Evolutionary conservation across 257 asterid genomes (phyloP), one percentile per base, ranked within the genome.

Genomic region (Solanum ahanhuiri): DNA sequence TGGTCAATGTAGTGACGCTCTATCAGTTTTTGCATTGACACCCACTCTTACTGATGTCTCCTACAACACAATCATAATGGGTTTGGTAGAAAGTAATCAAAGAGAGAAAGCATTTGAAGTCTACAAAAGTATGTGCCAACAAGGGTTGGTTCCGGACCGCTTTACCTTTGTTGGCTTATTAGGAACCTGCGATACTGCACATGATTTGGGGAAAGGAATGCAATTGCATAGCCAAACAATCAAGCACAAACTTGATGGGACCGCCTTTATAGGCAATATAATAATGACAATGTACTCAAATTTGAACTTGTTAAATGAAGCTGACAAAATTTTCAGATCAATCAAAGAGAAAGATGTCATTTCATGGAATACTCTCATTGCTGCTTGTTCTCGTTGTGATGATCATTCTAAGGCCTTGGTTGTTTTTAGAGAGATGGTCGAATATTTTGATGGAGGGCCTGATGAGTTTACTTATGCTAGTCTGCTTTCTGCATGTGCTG

Each of bases 111-210:
- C 94, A 71, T 81, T 93, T 90, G 93, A 92, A 83, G 31, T 95
- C 86, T 94, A 91, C 69, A 91, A 45, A 88, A 51, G 76, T 84
- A 90, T 94, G 92, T 85, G 90, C 84, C 86, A 25, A 54, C 88
- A 71, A 12, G 96, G 95, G 73, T 77, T 93, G 64, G 81, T 92
- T 86, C 98, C 98, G 4, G 98, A 95, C 88, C 87, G 93, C 67
- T 94, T 95, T 89, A 93, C 97, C 67, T 94, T 92, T 86, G 93
- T 92, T 22, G 98, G 96, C 58, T 69, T 95, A 67, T 77, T 95
- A 30, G 94, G 95, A 79, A 43, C 85, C 25, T 89, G 91, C 88
- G 87, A 87, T 76, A 86, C 89, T 35, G 33, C 81, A 3, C 86
- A 87, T 84, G 88, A 90, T 88, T 84, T 90, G 82, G 86, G 90